phyloP scores from a whole-genome alignment of 148 eudicot species.

The Persicaria tinctoria region DNA sequence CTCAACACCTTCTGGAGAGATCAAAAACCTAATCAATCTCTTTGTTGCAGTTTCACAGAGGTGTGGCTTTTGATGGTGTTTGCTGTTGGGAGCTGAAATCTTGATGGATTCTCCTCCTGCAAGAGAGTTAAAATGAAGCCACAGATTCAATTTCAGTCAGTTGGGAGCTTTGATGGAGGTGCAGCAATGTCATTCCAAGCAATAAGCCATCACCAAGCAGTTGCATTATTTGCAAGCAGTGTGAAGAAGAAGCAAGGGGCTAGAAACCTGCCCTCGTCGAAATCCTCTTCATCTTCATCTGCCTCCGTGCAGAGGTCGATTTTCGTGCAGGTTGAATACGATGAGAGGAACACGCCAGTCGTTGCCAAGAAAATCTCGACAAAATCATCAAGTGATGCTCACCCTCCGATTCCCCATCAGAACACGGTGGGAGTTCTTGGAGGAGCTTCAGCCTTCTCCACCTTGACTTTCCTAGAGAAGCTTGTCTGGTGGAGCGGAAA shows the following conservation, averaged over 20 bases:
- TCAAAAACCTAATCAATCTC: neutral
- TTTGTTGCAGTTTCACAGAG: neutral
- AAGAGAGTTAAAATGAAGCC: neutral
- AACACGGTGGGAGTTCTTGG: constrained; percentile 52
- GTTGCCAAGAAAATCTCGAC: constrained; percentile 5
- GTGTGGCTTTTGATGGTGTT: constrained; percentile 4
- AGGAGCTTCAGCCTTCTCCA: constrained; percentile 42
- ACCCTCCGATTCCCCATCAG: neutral
- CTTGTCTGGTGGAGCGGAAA: constrained; percentile 45
- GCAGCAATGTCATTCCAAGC: constrained; percentile 25
- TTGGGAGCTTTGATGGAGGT: constrained; percentile 15
- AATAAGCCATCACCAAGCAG: constrained; percentile 14
- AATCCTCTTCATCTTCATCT: constrained; percentile 15
- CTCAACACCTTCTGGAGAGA: neutral
- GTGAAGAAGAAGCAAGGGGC: constrained; percentile 18
- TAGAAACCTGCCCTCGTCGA: constrained; percentile 4
- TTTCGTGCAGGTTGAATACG: neutral
- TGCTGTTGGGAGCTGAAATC: neutral
- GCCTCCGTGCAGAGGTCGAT: constrained; percentile 11
- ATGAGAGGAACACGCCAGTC: constrained; percentile 1
- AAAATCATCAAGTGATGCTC: neutral
- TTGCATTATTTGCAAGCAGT: constrained; percentile 5
- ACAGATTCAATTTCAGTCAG: constrained; percentile 10
- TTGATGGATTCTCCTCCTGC: constrained; percentile 10
- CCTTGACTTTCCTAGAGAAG: constrained; percentile 51